phyloP scores from a whole-genome alignment of 1,284 basidiomycete genomes.

The Gomphus bonarii region DNA sequence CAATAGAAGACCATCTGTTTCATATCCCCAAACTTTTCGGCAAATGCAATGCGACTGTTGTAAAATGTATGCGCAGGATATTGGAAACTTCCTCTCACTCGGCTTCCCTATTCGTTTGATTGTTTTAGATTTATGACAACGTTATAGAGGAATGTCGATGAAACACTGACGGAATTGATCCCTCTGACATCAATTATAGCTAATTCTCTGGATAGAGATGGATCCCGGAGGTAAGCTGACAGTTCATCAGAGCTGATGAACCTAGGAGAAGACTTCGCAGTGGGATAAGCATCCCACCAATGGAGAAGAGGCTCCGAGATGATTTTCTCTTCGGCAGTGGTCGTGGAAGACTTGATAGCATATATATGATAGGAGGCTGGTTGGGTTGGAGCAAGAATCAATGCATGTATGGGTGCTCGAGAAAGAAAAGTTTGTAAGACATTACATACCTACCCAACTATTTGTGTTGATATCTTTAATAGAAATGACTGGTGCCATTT shows the following conservation, averaged over 20 bases:
- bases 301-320: conserved; percentile 19
- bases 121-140: neutral
- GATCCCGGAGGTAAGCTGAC: neutral
- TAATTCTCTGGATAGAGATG: neutral
- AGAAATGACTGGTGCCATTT: neutral
- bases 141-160: neutral
- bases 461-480: conserved; percentile 26
- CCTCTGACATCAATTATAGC: neutral
- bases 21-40: conserved; percentile 14
- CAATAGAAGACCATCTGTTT: conserved; percentile 23
- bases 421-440: neutral
- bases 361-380: conserved; percentile 34
- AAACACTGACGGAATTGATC: neutral
- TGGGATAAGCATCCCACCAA: conserved; percentile 42
- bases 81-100: conserved; percentile 22
- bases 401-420: neutral
- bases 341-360: conserved; percentile 25
- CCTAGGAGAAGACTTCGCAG: neutral
- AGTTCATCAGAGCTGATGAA: neutral
- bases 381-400: neutral
- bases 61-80: conserved; percentile 21
- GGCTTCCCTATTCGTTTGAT: conserved; percentile 19
- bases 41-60: conserved; percentile 17
- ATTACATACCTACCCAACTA: conserved; percentile 28
- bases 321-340: neutral